These are phyloP conservation scores for Aspergillus flavus DNA, from an alignment of 2,329 filamentous ascomycete species.

Conservation along the genomic window DNA sequence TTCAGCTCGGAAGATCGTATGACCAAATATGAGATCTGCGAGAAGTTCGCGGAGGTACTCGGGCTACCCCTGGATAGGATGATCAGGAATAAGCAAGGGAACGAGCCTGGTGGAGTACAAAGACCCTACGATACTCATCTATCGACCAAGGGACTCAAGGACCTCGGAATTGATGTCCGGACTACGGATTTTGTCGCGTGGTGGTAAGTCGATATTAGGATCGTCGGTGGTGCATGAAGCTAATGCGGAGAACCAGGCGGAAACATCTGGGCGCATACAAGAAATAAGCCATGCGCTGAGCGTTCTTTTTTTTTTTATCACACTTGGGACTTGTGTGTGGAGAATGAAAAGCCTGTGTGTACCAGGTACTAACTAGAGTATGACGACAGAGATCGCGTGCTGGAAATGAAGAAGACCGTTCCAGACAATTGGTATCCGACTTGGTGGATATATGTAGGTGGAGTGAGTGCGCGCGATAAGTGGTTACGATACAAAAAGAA, in stretches of 20 bases:
- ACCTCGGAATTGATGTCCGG: constrained; percentile 72
- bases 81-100: constrained; percentile 66
- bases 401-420: background rate
- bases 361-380: background rate
- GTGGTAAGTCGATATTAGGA: constrained; percentile 60
- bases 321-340: background rate
- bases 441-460: too few species aligned
- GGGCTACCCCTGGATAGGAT: constrained; percentile 71
- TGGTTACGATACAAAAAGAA: background rate
- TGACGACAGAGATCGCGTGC: background rate
- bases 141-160: constrained; percentile 71
- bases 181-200: constrained; percentile 77
- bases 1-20: constrained; percentile 84
- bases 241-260: constrained; percentile 29
- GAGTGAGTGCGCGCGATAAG: background rate
- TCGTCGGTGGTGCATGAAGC: constrained; percentile 12
- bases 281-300: constrained; percentile 17
- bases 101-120: constrained; percentile 73
- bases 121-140: constrained; percentile 88
- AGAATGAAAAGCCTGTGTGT: background rate
- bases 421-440: too few species aligned
- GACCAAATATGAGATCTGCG: constrained; percentile 89
- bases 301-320: background rate
- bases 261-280: constrained; percentile 34
- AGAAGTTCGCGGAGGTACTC: constrained; percentile 77